Base-by-base conservation (phyloP, 2,329 filamentous ascomycete genomes). In the Hypoxylon sp. region DNA sequence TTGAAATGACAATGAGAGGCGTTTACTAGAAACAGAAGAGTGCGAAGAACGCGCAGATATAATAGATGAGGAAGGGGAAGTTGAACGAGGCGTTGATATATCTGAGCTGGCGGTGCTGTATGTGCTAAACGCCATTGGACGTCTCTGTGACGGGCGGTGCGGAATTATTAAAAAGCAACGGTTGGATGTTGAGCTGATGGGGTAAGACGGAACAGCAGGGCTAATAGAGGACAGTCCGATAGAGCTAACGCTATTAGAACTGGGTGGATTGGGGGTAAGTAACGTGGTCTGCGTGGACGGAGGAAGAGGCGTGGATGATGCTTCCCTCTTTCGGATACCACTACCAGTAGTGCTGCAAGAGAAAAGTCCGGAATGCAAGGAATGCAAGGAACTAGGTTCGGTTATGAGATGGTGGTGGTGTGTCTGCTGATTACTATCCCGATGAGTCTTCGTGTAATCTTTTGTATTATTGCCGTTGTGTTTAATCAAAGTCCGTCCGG, bases 51-150 rank as follows among this genome's bases (percentile, higher is more conserved):
- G 84, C 69, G 76, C 81, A 56, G 84, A 84, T 72, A 78, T 78
- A 71, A 82, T 78, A 68, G 83, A 84, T 63, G 82, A 80, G 25
- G 83, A 83, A 51, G 85, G 84, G 65, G 85, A 87, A 57, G 81
- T 79, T 53, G 86, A 87, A 73, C 83, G 83, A 78, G 86, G 85
- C 61, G 85, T 87, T 76, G 83, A 83, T 76, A 85, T 82, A 79
- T 87, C 84, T 76, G 82, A 81, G 74, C 79, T 82, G 74, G 80
- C 79, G 74, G 81, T 81, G 72, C 81, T 86, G 77, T 81, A 80
- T 67, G 82, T 78, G 69, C 80, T 79, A 79, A 81, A 82, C 77
- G 82, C 81, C 82, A 83, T 83, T 76, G 79, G 78, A 70, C 72
- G 74, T 62, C 58, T 61, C 48, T 71, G 69, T 62, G 69, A 67